These are phyloP conservation scores for Neofusicoccum parvum DNA, from an alignment of 2,329 filamentous ascomycete genomes.

Conservation along the genomic window DNA sequence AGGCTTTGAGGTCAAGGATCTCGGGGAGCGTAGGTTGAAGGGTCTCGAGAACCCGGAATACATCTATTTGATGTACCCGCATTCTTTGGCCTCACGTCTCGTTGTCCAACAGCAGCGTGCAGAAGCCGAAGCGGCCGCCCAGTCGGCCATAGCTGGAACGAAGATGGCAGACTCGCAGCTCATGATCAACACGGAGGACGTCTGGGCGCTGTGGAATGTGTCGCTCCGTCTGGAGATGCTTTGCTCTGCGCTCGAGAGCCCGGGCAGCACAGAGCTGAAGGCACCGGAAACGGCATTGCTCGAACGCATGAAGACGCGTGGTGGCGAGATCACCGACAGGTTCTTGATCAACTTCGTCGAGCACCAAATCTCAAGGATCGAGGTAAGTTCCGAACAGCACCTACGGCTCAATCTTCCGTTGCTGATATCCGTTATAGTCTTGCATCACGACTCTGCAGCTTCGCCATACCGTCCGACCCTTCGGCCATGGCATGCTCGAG, in stretches of 20 bases:
- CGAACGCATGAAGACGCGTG: conserved; percentile 70
- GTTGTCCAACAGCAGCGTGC: conserved; percentile 64
- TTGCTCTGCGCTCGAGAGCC: conserved; percentile 82
- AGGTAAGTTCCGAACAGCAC: conserved; percentile 62
- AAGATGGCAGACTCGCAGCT: conserved; percentile 66
- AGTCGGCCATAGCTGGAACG: conserved; percentile 57
- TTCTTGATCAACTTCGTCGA: conserved; percentile 90
- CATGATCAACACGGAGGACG: conserved; percentile 78
- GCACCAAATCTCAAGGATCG: conserved; percentile 92
- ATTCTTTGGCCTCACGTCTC: conserved; percentile 79
- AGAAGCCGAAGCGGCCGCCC: conserved; percentile 48
- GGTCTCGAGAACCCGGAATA: conserved; percentile 96
- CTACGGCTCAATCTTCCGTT: background rate
- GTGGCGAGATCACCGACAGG: conserved; percentile 83
- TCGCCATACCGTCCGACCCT: conserved; percentile 75
- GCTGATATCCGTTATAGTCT: conserved; percentile 58
- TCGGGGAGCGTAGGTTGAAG: conserved; percentile 93
- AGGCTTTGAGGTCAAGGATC: conserved; percentile 95
- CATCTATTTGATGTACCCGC: conserved; percentile 93
- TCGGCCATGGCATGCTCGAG: conserved; percentile 67
- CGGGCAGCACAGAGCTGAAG: conserved; percentile 64
- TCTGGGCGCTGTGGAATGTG: conserved; percentile 89
- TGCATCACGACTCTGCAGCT: conserved; percentile 78
- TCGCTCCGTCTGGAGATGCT: conserved; percentile 90
- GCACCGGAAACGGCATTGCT: conserved; percentile 82